phyloP scores from a whole-genome alignment of 2,329 filamentous ascomycete species.

The Eutypella sp. region DNA sequence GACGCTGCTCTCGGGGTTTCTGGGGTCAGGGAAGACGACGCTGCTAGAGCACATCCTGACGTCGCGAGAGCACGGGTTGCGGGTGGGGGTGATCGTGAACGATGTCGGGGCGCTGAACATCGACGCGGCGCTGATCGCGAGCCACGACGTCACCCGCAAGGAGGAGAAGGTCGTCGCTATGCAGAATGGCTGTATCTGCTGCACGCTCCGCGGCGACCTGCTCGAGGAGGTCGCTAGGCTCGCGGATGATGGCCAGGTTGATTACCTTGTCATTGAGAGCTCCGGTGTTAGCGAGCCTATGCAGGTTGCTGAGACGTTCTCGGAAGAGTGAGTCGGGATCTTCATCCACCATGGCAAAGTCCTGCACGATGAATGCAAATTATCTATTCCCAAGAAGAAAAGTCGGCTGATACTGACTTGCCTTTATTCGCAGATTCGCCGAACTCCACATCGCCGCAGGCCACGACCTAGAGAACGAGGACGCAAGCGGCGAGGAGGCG shows the following conservation, averaged over 20 bases:
- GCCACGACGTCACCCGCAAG: conserved; percentile 48
- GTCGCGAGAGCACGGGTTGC: conserved; percentile 57
- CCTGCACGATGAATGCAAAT: too few species aligned
- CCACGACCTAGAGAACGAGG: conserved; percentile 22
- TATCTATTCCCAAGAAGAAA: too few species aligned
- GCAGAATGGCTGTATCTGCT: conserved; percentile 74
- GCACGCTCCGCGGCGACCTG: conserved; percentile 65
- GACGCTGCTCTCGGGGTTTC: conserved; percentile 55
- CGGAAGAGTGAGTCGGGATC: conserved; percentile 12
- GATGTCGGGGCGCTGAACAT: conserved; percentile 65
- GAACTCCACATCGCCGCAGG: conserved; percentile 24
- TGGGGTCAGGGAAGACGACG: conserved; percentile 67
- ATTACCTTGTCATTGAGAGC: conserved; percentile 70
- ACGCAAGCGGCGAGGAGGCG: neutral
- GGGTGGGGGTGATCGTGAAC: conserved; percentile 69
- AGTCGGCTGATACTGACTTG: conserved; percentile 1
- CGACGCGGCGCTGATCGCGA: conserved; percentile 56
- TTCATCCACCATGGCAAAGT: too few species aligned
- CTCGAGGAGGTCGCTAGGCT: conserved; percentile 64
- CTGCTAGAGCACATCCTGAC: conserved; percentile 64
- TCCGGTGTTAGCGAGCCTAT: conserved; percentile 68
- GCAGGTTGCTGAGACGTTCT: conserved; percentile 69
- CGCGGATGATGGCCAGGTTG: conserved; percentile 56
- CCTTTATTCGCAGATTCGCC: conserved; percentile 17
- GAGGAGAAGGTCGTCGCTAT: conserved; percentile 63